These are phyloP conservation scores for Penicillium sp. DNA, from an alignment of 2,329 filamentous ascomycete genomes.

Conservation along the genomic window DNA sequence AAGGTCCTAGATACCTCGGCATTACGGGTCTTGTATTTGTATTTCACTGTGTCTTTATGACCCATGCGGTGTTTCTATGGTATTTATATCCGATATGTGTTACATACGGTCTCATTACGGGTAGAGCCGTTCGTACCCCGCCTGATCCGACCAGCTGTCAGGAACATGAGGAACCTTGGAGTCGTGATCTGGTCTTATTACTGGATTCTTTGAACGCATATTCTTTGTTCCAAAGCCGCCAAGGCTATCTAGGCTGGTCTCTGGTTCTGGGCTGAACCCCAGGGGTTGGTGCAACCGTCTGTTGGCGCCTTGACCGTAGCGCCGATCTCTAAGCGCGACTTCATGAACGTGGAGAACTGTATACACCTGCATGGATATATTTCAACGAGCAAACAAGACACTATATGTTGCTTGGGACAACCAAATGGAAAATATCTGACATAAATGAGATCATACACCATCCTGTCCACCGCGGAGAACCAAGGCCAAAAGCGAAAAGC, in stretches of 20 bases:
- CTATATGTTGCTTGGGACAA: background rate
- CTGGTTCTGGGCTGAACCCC: background rate
- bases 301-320: background rate
- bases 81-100: background rate
- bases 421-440: background rate
- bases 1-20: constrained; percentile 10
- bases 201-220: background rate
- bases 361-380: no score
- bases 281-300: background rate
- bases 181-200: background rate
- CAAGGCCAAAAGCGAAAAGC: background rate
- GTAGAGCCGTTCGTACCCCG: constrained; percentile 12
- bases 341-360: no score
- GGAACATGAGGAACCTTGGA: constrained; percentile 11
- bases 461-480: background rate
- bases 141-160: constrained; percentile 26
- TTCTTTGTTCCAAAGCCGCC: background rate
- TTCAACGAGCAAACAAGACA: background rate
- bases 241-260: background rate
- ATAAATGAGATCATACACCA: background rate
- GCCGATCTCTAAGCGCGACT: background rate
- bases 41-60: background rate
- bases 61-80: accelerated
- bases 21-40: constrained; percentile 4
- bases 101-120: constrained; percentile 1